Percentiles rank a stretch among this genome's conserved stretches.
Conservation (phyloP, 805 yeast species). For the Wickerhamiella occidentalis region DNA sequence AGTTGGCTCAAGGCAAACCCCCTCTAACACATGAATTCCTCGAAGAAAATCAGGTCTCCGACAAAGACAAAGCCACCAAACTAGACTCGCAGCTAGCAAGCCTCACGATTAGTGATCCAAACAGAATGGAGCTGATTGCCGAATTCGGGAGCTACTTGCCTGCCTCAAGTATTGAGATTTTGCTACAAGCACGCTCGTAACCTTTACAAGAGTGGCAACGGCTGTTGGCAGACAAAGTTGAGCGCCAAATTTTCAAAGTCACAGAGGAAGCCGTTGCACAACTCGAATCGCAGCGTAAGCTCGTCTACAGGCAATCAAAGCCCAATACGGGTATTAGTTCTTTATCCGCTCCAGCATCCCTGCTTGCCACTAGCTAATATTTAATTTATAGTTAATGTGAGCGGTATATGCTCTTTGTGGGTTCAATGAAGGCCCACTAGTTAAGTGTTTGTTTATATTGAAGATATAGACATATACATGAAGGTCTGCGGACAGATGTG, state of each 20-base stretch:
- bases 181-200: neutral
- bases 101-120: neutral
- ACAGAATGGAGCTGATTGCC: neutral
- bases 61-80: neutral
- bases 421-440: too few species aligned
- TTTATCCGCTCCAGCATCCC: neutral
- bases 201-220: slow-evolving; percentile 4
- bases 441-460: too few species aligned
- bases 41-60: neutral
- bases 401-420: too few species aligned
- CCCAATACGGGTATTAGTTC: neutral
- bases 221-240: slow-evolving; percentile 6
- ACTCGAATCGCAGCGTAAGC: slow-evolving; percentile 2
- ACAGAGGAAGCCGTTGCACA: neutral
- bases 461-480: too few species aligned
- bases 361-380: too few species aligned
- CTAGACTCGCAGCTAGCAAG: neutral
- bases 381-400: too few species aligned
- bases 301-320: neutral
- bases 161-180: neutral
- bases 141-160: slow-evolving; percentile 1
- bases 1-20: neutral
- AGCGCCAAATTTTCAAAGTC: neutral
- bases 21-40: neutral
- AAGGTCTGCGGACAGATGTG: too few species aligned